phyloP scores from a whole-genome alignment of 148 eudicot species.

The Nepenthes mirabilis region DNA sequence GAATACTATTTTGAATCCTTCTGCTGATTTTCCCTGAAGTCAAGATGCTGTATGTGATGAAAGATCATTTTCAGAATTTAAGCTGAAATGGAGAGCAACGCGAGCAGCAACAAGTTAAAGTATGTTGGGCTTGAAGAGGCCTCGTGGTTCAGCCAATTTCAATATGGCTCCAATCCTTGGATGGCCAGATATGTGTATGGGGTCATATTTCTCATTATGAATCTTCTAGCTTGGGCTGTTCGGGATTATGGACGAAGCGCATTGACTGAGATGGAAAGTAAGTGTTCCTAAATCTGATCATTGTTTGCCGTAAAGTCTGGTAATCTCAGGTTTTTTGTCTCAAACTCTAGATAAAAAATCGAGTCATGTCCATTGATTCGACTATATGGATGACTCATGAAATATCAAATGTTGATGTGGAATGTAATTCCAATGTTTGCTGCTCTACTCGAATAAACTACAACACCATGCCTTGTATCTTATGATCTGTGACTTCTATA shows the following conservation, averaged over 20 bases:
- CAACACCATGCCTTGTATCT: no score
- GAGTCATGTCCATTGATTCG: neutral
- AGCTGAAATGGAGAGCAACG: constrained; percentile 31
- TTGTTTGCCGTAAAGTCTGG: neutral
- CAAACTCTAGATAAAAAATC: neutral
- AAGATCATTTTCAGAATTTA: no score
- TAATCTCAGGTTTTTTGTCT: neutral
- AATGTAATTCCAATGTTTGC: no score
- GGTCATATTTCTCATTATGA: constrained; percentile 58
- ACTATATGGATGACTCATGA: no score
- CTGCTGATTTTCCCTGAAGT: no score
- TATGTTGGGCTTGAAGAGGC: constrained; percentile 45
- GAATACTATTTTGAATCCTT: no score
- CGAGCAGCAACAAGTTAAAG: constrained; percentile 21
- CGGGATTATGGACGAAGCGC: constrained; percentile 63
- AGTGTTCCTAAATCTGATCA: constrained; percentile 12
- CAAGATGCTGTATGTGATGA: no score
- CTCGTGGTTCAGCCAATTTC: constrained; percentile 62
- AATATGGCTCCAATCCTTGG: constrained; percentile 69
- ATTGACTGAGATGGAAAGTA: constrained; percentile 45
- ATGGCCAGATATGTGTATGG: constrained; percentile 89
- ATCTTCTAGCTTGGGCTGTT: constrained; percentile 76
- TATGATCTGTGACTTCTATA: no score
- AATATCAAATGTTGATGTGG: no score
- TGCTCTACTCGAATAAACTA: no score